Evolutionary conservation across 805 yeast genomes (phyloP), one percentile per base, ranked within the genome.

Genomic region (Candida ficus): DNA sequence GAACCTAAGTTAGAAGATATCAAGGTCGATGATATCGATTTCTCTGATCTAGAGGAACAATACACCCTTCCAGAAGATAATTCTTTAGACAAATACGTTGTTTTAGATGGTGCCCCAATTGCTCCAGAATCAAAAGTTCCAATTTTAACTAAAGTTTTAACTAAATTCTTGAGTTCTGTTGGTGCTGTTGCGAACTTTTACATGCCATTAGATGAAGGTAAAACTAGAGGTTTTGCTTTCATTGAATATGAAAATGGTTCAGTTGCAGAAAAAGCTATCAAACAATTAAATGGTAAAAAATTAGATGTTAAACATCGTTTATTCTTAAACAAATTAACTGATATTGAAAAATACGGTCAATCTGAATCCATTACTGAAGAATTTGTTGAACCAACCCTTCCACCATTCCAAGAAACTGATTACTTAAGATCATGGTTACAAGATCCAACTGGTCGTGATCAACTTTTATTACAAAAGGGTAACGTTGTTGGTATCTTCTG

Each of bases 61-160:
- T 88, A 74, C 62, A 63, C 75, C 19, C 79, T 83, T 37, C 74
- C 76, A 42, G 78, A 74, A 39, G 78, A 76, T 38, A 66, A 72
- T 43, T 76, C 79, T 37, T 71, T 85, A 42, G 95, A 86, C 56
- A 76, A 76, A 56, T 89, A 78, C 58, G 78, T 91, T 43, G 85
- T 91, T 23, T 83, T 88, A 38, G 97, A 89, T 61, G 99, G 99
- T 35, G 90, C 95, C 10, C 99, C 99, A 51, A 71, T 88, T 46
- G 95, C 95, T 20, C 96, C 97, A 43, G 95, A 83, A 60, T 62
- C 87, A 39, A 93, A 93, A 66, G 85, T 80, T 38, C 85, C 88
- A 41, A 78, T 85, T 43, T 75, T 93, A 59, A 75, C 80, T 52
- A 90, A 87, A 63, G 97, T 95, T 33, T 74, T 93, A 57, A 76